Conservation (phyloP, 192 early-diverging fungal genomes). For the Linnemannia schmuckeri region DNA sequence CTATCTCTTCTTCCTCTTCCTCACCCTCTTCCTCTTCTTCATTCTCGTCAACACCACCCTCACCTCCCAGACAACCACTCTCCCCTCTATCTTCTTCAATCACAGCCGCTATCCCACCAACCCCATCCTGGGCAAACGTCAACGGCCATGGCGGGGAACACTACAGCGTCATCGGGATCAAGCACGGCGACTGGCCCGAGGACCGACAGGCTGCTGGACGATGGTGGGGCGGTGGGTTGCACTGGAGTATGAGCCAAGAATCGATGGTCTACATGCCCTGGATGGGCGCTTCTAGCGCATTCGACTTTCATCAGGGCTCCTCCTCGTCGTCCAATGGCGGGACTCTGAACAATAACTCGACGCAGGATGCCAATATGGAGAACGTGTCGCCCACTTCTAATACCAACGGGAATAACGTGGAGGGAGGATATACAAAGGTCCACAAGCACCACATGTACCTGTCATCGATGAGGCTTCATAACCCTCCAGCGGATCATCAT, state of each 20-base stretch:
- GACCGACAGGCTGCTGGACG: conserved; percentile 16
- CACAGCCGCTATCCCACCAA: neutral
- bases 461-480: neutral
- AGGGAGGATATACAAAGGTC: neutral
- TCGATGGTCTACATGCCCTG: conserved; percentile 44
- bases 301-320: neutral
- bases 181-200: conserved; percentile 40
- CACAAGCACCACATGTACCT: conserved; percentile 34
- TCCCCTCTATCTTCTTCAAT: neutral
- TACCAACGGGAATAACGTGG: neutral
- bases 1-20: neutral
- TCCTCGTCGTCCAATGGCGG: neutral
- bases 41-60: neutral
- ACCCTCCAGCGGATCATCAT: conserved; percentile 24
- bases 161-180: conserved; percentile 47
- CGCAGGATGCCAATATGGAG: neutral
- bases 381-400: neutral
- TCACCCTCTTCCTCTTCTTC: conserved; percentile 12
- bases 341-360: neutral
- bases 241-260: conserved; percentile 21
- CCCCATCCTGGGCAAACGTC: neutral
- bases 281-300: neutral
- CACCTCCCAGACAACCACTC: neutral
- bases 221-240: conserved; percentile 38
- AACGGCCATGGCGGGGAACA: conserved; percentile 10